These are phyloP conservation scores for Dimocarpus longan DNA, from an alignment of 345 rosid genomes.

Conservation along the genomic window DNA sequence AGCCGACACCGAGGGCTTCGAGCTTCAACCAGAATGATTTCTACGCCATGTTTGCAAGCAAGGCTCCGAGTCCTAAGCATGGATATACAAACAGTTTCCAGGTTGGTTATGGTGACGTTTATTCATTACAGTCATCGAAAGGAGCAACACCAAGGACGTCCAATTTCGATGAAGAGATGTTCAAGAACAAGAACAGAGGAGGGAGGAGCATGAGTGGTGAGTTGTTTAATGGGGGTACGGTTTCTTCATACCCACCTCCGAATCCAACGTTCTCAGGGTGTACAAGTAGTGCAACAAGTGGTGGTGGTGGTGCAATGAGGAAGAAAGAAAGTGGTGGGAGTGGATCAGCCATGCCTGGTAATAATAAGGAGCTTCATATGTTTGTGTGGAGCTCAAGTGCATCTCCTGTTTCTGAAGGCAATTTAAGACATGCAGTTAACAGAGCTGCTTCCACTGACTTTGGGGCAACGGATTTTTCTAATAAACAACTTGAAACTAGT, in stretches of 20 bases:
- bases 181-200: slow-evolving; percentile 16
- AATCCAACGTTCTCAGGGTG: slow-evolving; percentile 26
- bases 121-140: slow-evolving; percentile 17
- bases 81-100: slow-evolving; percentile 16
- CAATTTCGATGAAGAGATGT: slow-evolving; percentile 37
- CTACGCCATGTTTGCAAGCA: slow-evolving; percentile 30
- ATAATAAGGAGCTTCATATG: slow-evolving; percentile 45
- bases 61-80: slow-evolving; percentile 17
- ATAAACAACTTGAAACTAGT: neutral
- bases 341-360: neutral
- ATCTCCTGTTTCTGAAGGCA: slow-evolving; percentile 39
- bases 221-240: slow-evolving; percentile 25
- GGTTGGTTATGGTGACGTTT: slow-evolving; percentile 15
- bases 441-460: slow-evolving; percentile 24
- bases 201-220: slow-evolving; percentile 43
- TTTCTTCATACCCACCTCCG: slow-evolving; percentile 26
- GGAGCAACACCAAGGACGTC: slow-evolving; percentile 40
- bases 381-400: slow-evolving; percentile 50
- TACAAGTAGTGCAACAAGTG: slow-evolving; percentile 2
- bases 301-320: neutral
- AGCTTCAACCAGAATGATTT: slow-evolving; percentile 56
- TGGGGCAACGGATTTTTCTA: slow-evolving; percentile 12
- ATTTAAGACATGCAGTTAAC: slow-evolving; percentile 20
- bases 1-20: slow-evolving; percentile 53
- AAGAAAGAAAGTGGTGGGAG: slow-evolving; percentile 5